Conservation (phyloP, 768 basidiomycete genomes). For the Crassisporium funariophilum region DNA sequence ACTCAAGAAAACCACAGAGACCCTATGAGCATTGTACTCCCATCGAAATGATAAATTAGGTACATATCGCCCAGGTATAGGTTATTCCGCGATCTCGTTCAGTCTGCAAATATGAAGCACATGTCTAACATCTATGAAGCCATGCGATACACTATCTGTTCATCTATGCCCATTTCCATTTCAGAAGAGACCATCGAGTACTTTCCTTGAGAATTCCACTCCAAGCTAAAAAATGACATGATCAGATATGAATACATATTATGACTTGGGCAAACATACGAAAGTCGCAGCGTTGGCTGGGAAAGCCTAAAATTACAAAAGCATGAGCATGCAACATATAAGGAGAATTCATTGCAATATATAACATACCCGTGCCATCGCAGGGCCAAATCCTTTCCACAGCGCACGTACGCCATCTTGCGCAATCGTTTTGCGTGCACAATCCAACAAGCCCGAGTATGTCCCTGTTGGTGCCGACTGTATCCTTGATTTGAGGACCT, state of each 20-base stretch:
- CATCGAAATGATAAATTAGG: no score
- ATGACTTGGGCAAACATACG: conserved; percentile 48
- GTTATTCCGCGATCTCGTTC: no score
- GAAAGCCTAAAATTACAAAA: conserved; percentile 67
- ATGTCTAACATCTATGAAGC: no score
- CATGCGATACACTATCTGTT: no score
- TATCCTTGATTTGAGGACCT: conserved; percentile 95
- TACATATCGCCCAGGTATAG: no score
- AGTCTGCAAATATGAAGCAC: no score
- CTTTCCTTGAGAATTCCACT: conserved; percentile 86
- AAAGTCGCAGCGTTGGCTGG: conserved; percentile 96
- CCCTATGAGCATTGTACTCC: no score
- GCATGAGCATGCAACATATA: conserved; percentile 2
- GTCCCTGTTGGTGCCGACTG: conserved; percentile 97
- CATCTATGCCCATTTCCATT: conserved; percentile 2
- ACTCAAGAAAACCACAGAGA: no score
- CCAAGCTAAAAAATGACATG: conserved; percentile 65
- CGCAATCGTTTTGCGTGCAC: conserved; percentile 88
- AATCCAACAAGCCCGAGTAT: conserved; percentile 94
- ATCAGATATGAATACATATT: conserved; percentile 8
- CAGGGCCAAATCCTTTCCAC: conserved; percentile 98
- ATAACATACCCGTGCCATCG: conserved; percentile 84
- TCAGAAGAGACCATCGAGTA: conserved; percentile 70
- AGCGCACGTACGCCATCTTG: conserved; percentile 84
- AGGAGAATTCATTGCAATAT: background rate